Evolutionary conservation across 2,329 filamentous ascomycete species (phyloP), one percentile per base, ranked within the genome.

Genomic region (Zopfia rhizophila): DNA sequence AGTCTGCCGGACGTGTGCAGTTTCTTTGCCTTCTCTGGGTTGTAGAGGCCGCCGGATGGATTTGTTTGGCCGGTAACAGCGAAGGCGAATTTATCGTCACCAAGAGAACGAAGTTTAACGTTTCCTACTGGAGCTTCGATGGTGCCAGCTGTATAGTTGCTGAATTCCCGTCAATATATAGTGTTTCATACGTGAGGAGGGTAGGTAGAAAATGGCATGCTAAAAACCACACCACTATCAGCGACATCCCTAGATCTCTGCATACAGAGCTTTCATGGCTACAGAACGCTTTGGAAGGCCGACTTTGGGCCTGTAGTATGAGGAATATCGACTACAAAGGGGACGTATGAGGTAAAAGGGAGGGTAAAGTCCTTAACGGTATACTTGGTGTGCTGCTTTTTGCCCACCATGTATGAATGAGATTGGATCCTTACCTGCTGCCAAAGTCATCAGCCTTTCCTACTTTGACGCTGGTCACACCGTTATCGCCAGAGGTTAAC

Each of bases 21-120:
- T 62, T 85, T 83, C 52, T 82, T 74, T 25, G 82, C 84, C 11
- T 79, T 77, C 25, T 85, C 78, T 10, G 83, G 77, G 65, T 89
- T 89, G 72, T 86, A 86, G 18, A 94, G 79, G 1, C 83, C 75
- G 4, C 90, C 92, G 32, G 85, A 79, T 3, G 87, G 81, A 3
- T 83, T 87, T 0, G 88, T 85, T 53, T 85, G 75, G 7, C 85
- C 89, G 8, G 78, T 75, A 0, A 82, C 61, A 4, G 82, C 75
- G 47, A 82, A 73, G 7, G 68, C 76, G 38, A 65, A 74, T 7
- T 62, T 59, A 18, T 60, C 63, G n/a, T 68, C 59, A 10, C 61
- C 64, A 5, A 79, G 54, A n/a, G 54, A 46, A 22, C 60, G 54
- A 3, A 78, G 51, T 53, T 82, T 80, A 28, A 84, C 63, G 38